Conservation (phyloP, 2,329 filamentous ascomycete species). For the Colletotrichum truncatum region DNA sequence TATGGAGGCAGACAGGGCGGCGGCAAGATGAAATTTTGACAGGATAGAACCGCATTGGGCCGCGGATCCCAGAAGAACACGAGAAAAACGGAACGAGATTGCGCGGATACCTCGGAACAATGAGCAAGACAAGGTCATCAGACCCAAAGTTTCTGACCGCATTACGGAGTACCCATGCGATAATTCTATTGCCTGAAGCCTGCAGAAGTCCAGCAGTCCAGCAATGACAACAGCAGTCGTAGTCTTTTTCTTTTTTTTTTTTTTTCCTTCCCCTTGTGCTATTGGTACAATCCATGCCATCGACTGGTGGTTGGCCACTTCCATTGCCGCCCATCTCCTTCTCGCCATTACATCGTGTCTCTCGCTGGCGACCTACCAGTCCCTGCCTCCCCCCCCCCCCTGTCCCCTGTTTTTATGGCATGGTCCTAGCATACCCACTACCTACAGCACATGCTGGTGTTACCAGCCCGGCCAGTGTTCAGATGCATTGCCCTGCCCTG, state of each 20-base stretch:
- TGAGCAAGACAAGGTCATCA: constrained; percentile 28
- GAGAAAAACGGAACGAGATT: constrained; percentile 26
- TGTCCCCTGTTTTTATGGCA: background rate
- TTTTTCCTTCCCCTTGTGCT: background rate
- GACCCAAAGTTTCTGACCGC: constrained; percentile 30
- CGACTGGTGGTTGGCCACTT: constrained; percentile 9
- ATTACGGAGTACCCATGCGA: constrained; percentile 26
- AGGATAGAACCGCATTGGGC: constrained; percentile 21
- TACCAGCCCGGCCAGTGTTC: background rate
- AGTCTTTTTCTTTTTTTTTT: no score
- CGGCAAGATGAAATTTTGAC: constrained; percentile 5
- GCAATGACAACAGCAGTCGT: constrained; percentile 5
- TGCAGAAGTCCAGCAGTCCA: constrained; percentile 11
- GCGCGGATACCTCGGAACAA: constrained; percentile 29
- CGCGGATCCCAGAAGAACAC: constrained; percentile 19
- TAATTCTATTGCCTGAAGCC: constrained; percentile 28
- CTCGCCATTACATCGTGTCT: background rate
- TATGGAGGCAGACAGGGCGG: background rate
- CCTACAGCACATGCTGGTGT: no score
- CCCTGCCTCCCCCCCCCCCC: background rate
- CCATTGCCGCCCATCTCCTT: constrained; percentile 4
- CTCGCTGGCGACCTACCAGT: constrained; percentile 2
- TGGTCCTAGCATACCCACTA: background rate
- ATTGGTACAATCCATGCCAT: constrained; percentile 15
- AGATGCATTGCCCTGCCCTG: background rate